Evolutionary conservation across 1,284 basidiomycete genomes (phyloP), one percentile per base, ranked within the genome.

Genomic region (Papiliotrema nemorosa): DNA sequence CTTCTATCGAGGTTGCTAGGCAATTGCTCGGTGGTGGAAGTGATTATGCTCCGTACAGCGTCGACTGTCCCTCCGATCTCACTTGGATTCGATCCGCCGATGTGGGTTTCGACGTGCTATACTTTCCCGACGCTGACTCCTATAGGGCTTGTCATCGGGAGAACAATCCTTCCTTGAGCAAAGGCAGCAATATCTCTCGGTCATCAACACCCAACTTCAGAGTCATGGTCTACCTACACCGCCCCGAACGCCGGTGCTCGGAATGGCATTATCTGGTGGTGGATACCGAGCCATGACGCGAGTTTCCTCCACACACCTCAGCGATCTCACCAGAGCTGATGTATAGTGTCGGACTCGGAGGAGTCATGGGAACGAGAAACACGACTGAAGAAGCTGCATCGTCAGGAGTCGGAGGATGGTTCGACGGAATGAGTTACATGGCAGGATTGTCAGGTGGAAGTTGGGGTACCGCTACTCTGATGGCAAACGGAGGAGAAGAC

Each of bases 221-320:
- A 45, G 57, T 13, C 53, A 57, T 29, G 63, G 62, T 2, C 50
- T 75, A 1, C 42, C 58, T 7, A 54, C 53, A 16, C 69, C 73
- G 3, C 61, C 69, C 13, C 58, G 73, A 38, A 67, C 63, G 16
- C 78, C 78, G 0, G 53, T 57, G 2, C 60, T 78, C 20, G 75
- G 73, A 25, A 63, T 77, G 37, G 75, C 76, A 1, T 55, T 78
- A 14, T 73, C 72, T 10, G 78, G 78, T 31, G 78, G 78, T 26
- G 78, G 78, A 4, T 75, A 78, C 50, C 59, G 78, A 18, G 77
- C 77, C 10, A 78, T 78, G 77, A 66, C 76, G 21, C 16, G 13
- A n/a, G 12, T 12, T 12, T 36, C n/a, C 40, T 34, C 10, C 12
- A 31, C 6, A 40, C 13, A 37, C 12, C 18, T 14, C 7, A 7